Evolutionary conservation across 768 basidiomycete genomes (phyloP).

Genomic region (Lactarius evosmus): DNA sequence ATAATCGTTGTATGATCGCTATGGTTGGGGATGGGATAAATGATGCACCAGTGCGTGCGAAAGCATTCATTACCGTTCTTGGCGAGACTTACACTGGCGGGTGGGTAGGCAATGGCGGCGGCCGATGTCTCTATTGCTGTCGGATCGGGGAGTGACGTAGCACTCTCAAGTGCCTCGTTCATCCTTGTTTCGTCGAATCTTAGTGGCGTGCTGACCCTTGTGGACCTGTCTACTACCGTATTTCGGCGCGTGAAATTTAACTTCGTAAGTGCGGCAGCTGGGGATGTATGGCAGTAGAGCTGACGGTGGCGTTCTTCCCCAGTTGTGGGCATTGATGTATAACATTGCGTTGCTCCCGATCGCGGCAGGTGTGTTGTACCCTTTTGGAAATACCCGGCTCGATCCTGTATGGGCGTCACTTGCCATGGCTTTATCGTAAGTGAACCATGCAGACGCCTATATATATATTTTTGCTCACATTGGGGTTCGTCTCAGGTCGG

Average conservation of each 20-base stretch:
- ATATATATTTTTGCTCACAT: background rate
- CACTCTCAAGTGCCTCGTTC: constrained; percentile 77
- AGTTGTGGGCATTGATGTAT: constrained; percentile 68
- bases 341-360: constrained; percentile 67
- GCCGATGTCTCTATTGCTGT: constrained; percentile 62
- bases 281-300: constrained; percentile 1
- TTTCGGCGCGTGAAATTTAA: constrained; percentile 72
- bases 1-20: constrained; percentile 46
- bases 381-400: constrained; percentile 60
- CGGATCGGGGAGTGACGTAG: constrained; percentile 69
- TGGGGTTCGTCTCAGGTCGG: constrained; percentile 42
- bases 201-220: constrained; percentile 53
- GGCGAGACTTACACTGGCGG: constrained; percentile 20
- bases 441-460: constrained; percentile 1
- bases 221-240: constrained; percentile 60
- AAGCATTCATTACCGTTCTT: background rate
- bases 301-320: constrained; percentile 27
- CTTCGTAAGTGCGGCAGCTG: constrained; percentile 47
- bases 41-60: constrained; percentile 49
- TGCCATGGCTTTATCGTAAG: constrained; percentile 72
- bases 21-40: constrained; percentile 65
- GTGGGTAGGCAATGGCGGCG: constrained; percentile 46
- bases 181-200: constrained; percentile 72
- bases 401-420: constrained; percentile 78
- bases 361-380: constrained; percentile 77